phyloP scores from a whole-genome alignment of 805 yeast species.

The Yarrowia sp. region DNA sequence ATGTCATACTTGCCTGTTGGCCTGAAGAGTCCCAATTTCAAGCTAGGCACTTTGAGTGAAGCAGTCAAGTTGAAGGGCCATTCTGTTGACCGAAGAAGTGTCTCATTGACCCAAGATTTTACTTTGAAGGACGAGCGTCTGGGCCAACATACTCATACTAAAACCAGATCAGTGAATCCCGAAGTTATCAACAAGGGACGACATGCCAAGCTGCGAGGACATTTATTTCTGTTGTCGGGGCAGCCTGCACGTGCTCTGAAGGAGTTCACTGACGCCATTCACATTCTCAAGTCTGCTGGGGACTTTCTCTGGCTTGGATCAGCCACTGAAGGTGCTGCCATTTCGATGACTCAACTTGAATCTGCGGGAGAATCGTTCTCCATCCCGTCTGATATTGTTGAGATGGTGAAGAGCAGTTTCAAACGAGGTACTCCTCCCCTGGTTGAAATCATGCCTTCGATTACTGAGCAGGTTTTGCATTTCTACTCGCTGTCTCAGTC shows the following conservation, averaged over 20 bases:
- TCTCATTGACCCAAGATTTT: neutral
- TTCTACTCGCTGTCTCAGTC: conserved; percentile 50
- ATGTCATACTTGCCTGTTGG: conserved; percentile 9
- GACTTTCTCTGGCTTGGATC: conserved; percentile 89
- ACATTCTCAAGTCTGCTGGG: conserved; percentile 53
- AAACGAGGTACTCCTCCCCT: neutral
- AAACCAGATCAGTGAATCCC: neutral
- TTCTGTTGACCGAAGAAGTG: neutral
- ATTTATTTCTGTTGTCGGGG: conserved; percentile 71
- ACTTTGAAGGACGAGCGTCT: neutral
- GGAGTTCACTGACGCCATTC: conserved; percentile 70
- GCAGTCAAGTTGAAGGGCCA: conserved; percentile 1
- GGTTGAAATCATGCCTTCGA: conserved; percentile 30
- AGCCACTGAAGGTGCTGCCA: conserved; percentile 76
- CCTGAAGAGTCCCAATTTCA: conserved; percentile 32
- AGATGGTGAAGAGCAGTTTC: neutral
- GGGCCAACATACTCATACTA: neutral
- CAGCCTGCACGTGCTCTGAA: conserved; percentile 65
- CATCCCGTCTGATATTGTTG: neutral
- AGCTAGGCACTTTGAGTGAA: conserved; percentile 33
- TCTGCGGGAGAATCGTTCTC: neutral
- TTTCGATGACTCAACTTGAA: conserved; percentile 54
- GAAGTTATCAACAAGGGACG: conserved; percentile 9
- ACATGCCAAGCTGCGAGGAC: conserved; percentile 23
- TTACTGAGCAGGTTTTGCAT: conserved; percentile 37